A percentile compares a stretch with the other conserved stretches of the same genome.
phyloP scores from a whole-genome alignment of 1,139 yeast species.

The Diutina neorugosa region DNA sequence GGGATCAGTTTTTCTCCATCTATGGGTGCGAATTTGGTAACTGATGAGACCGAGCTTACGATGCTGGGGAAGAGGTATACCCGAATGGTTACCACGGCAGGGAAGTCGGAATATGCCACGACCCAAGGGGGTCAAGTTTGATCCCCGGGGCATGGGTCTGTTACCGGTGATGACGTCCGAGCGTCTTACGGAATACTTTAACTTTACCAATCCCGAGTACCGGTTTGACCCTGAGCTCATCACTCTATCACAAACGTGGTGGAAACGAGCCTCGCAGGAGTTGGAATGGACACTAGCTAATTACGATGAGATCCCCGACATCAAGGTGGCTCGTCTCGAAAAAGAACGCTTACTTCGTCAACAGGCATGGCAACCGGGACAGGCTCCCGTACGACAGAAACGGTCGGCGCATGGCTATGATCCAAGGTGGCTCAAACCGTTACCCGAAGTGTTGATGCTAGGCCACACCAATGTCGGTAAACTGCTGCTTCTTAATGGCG shows the following conservation, averaged over 20 bases:
- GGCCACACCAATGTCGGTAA: conserved; percentile 85
- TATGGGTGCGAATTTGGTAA: neutral
- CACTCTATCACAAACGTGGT: neutral
- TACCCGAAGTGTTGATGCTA: conserved; percentile 61
- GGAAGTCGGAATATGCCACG: too few relatives aligned
- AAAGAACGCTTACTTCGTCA: neutral
- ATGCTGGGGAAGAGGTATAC: too few relatives aligned
- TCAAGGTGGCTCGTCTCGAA: neutral
- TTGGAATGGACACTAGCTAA: conserved; percentile 51
- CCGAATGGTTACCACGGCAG: too few relatives aligned
- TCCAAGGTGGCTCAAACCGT: conserved; percentile 17
- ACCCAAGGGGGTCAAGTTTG: neutral
- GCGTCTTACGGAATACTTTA: neutral
- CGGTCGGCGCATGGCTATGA: conserved; percentile 18
- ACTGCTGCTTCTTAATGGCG: conserved; percentile 56
- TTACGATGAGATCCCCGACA: conserved; percentile 13
- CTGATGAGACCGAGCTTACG: neutral
- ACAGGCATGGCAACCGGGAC: conserved; percentile 11
- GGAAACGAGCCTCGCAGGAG: conserved; percentile 5
- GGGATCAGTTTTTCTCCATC: neutral
- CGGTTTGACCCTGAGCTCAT: neutral
- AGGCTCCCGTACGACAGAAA: conserved; percentile 9
- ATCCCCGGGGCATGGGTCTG: too few relatives aligned
- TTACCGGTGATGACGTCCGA: neutral
- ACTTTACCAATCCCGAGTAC: too few relatives aligned